Conservation (phyloP, 208 protist species). For the Leishmania lainsoni region DNA sequence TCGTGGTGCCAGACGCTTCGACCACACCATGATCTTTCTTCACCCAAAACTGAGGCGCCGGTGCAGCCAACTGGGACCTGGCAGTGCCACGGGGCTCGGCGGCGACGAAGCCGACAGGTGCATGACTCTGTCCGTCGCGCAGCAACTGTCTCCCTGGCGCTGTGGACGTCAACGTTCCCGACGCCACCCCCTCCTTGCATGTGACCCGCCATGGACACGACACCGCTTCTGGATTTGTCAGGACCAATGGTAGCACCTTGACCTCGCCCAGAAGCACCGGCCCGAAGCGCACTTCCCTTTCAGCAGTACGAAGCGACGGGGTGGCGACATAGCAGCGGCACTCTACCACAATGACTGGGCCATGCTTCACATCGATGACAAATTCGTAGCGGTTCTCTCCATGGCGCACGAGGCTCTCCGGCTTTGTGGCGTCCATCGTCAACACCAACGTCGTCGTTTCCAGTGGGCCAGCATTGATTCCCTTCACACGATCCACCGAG, state of each 20-base stretch:
- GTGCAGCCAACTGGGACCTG: background rate
- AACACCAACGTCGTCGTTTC: constrained; percentile 52
- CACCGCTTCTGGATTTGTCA: constrained; percentile 89
- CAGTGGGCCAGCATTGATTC: constrained; percentile 64
- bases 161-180: constrained; percentile 1
- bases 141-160: background rate
- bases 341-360: constrained; percentile 82
- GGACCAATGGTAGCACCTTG: constrained; percentile 77
- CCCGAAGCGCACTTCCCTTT: constrained; percentile 87
- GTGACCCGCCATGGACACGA: constrained; percentile 89
- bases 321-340: constrained; percentile 92
- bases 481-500: constrained; percentile 76
- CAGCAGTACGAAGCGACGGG: constrained; percentile 75
- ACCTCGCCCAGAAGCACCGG: constrained; percentile 83
- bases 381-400: constrained; percentile 83
- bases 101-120: background rate
- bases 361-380: constrained; percentile 80
- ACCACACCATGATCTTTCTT: constrained; percentile 74
- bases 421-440: constrained; percentile 49
- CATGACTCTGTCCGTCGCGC: background rate
- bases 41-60: constrained; percentile 66
- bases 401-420: constrained; percentile 38
- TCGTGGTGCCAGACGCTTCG: constrained; percentile 47
- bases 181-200: constrained; percentile 34
- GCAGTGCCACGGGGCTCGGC: background rate